Evolutionary conservation across 2,329 filamentous ascomycete genomes (phyloP).

Genomic region (Periconia macrospinosa): DNA sequence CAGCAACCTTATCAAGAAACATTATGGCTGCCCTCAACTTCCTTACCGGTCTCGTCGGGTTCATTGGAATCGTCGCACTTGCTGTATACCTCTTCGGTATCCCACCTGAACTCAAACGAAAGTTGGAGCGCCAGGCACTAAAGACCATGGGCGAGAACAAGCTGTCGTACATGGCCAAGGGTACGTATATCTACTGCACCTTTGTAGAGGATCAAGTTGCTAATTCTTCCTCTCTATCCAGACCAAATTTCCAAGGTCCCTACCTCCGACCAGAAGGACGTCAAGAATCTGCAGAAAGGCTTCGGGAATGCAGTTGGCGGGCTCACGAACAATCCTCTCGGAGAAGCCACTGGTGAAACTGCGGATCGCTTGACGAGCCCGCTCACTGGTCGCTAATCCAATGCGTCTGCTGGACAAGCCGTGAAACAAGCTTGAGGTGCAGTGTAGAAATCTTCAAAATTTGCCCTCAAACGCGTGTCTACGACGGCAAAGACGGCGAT

Average conservation of each 20-base stretch:
- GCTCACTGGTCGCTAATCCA: slow-evolving; percentile 42
- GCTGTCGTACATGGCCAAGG: slow-evolving; percentile 45
- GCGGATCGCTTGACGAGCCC: slow-evolving; percentile 38
- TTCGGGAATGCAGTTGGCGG: slow-evolving; percentile 40
- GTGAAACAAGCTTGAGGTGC: slow-evolving; percentile 26
- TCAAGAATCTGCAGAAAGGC: slow-evolving; percentile 42
- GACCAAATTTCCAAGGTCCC: slow-evolving; percentile 45
- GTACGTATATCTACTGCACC: slow-evolving; percentile 16
- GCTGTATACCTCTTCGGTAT: slow-evolving; percentile 54
- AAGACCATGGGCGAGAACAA: slow-evolving; percentile 59
- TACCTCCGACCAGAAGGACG: slow-evolving; percentile 40
- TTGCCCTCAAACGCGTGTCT: slow-evolving; percentile 20
- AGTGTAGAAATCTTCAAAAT: slow-evolving; percentile 21
- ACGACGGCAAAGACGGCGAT: slow-evolving; percentile 17
- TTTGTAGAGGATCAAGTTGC: slow-evolving; percentile 4
- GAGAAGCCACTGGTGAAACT: slow-evolving; percentile 40
- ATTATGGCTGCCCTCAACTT: slow-evolving; percentile 32
- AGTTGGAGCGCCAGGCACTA: slow-evolving; percentile 50
- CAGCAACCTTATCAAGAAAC: background rate
- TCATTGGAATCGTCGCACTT: slow-evolving; percentile 39
- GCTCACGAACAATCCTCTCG: slow-evolving; percentile 38
- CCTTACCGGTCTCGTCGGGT: slow-evolving; percentile 36
- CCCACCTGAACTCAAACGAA: slow-evolving; percentile 50
- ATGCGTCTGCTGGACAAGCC: slow-evolving; percentile 21
- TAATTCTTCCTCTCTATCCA: slow-evolving; percentile 9